Percentiles rank a stretch among this genome's conserved stretches.
Evolutionary conservation across 163 green algal species (phyloP).

Genomic region (Trebouxiophyceae sp.): DNA sequence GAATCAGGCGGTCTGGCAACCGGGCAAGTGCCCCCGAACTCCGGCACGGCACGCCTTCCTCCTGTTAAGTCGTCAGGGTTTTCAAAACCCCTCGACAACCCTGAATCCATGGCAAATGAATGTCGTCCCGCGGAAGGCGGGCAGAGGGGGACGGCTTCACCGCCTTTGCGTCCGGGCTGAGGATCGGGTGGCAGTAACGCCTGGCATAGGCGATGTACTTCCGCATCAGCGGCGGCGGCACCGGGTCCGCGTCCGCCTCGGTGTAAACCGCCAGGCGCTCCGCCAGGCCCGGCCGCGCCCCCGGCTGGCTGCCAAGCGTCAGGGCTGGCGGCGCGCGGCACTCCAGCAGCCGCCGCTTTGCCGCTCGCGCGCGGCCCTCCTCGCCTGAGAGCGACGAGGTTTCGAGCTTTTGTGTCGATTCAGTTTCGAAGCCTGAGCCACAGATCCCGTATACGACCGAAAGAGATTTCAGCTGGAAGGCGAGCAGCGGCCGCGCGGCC

Average conservation of each 20-base stretch:
- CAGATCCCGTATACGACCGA: no score
- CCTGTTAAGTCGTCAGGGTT: no score
- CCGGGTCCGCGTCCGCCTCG: slow-evolving; percentile 15
- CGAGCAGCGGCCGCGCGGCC: no score
- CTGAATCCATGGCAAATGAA: no score
- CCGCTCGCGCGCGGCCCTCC: background rate
- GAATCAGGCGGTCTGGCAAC: no score
- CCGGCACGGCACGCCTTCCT: no score
- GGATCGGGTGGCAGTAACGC: slow-evolving; percentile 58
- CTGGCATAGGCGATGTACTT: slow-evolving; percentile 90
- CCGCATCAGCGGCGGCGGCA: slow-evolving; percentile 61
- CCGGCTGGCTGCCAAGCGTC: background rate
- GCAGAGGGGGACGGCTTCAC: slow-evolving; percentile 2
- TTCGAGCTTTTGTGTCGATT: no score
- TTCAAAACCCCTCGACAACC: no score
- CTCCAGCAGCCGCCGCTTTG: slow-evolving; percentile 39
- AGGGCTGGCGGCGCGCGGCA: slow-evolving; percentile 13
- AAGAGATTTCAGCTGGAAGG: no score
- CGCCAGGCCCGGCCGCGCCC: slow-evolving; percentile 16
- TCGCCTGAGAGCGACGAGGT: no score
- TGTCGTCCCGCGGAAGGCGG: background rate
- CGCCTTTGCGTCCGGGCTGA: slow-evolving; percentile 62
- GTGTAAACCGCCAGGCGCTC: slow-evolving; percentile 32
- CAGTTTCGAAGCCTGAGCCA: no score
- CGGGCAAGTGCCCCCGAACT: no score